Evolutionary conservation across 75 land plant species (phyloP).

Genomic region (Pseudotsuga menziesii): DNA sequence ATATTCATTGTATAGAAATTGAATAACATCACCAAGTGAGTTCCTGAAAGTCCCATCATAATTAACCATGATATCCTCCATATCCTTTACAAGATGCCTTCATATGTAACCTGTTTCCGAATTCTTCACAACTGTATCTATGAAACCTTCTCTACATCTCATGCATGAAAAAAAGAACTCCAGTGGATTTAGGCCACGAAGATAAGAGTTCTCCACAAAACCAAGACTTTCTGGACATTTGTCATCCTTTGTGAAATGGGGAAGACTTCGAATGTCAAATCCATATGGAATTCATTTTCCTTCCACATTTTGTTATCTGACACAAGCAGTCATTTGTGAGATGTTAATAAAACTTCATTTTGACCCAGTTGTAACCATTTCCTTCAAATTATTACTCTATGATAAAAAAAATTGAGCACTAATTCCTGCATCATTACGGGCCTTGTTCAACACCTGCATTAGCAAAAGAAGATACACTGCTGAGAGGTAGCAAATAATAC

Average conservation of each 20-base stretch:
- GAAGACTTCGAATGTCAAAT: constrained; percentile 81
- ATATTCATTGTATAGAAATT: constrained; percentile 98
- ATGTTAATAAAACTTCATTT: constrained; percentile 99
- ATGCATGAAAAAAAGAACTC: constrained; percentile 99
- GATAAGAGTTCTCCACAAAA: constrained; percentile 97
- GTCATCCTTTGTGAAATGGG: constrained; percentile 96
- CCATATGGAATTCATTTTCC: constrained; percentile 97
- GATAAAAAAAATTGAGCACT: constrained; percentile 96
- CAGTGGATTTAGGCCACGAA: constrained; percentile 95
- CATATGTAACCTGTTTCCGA: constrained; percentile 99
- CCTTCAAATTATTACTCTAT: constrained; percentile 96
- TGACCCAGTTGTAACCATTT: constrained; percentile 99
- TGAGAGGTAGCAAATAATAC: neutral
- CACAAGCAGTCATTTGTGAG: constrained; percentile 99
- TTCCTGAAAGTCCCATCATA: constrained; percentile 99
- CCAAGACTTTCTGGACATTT: constrained; percentile 98
- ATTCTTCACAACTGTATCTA: constrained; percentile 97
- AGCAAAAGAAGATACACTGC: neutral
- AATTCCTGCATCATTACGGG: constrained; percentile 99
- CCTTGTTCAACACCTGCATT: constrained; percentile 81
- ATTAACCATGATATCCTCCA: constrained; percentile 99
- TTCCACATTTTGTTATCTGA: constrained; percentile 99
- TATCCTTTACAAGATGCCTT: constrained; percentile 95
- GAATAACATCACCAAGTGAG: constrained; percentile 96
- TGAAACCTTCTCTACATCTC: constrained; percentile 99